These are phyloP conservation scores for Cryptomeria japonica DNA, from an alignment of 75 land plant genomes.

Conservation along the genomic window DNA sequence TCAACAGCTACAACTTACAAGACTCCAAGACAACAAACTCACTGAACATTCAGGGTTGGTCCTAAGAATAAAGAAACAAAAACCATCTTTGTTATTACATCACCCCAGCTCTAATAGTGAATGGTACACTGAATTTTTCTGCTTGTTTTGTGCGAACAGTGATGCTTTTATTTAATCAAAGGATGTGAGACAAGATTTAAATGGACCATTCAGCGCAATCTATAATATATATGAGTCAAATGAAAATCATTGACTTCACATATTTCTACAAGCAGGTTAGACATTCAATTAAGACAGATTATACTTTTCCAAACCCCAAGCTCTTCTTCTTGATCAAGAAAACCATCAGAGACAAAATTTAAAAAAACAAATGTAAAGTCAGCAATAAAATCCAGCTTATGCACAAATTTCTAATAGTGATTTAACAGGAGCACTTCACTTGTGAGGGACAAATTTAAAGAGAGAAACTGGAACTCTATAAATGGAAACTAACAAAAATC, in stretches of 20 bases:
- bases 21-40: background rate
- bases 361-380: no score
- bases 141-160: background rate
- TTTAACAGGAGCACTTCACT: no score
- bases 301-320: background rate
- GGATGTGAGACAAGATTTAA: background rate
- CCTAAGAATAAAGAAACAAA: background rate
- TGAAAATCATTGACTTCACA: background rate
- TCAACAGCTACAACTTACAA: background rate
- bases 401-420: no score
- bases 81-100: background rate
- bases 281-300: background rate
- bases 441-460: no score
- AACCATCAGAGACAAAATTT: no score
- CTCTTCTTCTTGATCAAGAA: no score
- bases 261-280: background rate
- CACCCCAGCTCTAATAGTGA: background rate
- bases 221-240: background rate
- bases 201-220: background rate
- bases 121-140: background rate
- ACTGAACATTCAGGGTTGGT: background rate
- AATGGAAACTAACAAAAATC: no score
- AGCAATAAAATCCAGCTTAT: no score
- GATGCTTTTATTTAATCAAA: background rate
- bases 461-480: no score